A percentile compares a stretch with the other conserved stretches of the same genome.
Evolutionary conservation across 148 eudicot species (phyloP).

Genomic region (Vaccinium darrowii): DNA sequence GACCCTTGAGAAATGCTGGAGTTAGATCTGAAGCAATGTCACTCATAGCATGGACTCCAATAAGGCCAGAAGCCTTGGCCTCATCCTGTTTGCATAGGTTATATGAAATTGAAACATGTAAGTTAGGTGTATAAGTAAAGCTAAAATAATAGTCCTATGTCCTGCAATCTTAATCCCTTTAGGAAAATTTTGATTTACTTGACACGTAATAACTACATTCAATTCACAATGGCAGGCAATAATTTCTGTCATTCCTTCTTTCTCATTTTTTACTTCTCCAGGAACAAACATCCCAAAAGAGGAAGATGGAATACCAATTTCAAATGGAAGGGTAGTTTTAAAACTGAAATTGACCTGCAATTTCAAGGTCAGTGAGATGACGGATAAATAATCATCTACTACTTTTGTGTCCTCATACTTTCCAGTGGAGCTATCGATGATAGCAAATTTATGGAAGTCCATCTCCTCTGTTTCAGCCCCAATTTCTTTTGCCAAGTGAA

Average conservation of each 20-base stretch:
- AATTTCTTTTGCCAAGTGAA: slow-evolving; percentile 43
- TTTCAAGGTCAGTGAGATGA: slow-evolving; percentile 47
- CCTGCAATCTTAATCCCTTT: neutral
- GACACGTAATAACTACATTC: neutral
- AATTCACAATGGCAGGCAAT: neutral
- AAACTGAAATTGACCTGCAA: slow-evolving; percentile 38
- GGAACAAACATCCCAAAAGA: neutral
- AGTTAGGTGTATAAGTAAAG: neutral
- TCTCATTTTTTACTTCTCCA: neutral
- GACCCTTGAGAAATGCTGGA: slow-evolving; percentile 41
- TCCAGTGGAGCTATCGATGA: slow-evolving; percentile 40
- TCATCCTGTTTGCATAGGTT: slow-evolving; percentile 31
- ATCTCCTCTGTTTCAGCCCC: slow-evolving; percentile 46
- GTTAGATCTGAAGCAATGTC: slow-evolving; percentile 44
- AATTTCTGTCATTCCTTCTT: neutral
- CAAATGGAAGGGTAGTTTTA: neutral
- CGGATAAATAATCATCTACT: slow-evolving; percentile 48
- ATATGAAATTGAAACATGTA: neutral
- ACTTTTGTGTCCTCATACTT: slow-evolving; percentile 40
- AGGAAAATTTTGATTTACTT: neutral
- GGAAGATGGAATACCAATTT: neutral
- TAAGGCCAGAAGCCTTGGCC: slow-evolving; percentile 37
- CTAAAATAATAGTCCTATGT: neutral
- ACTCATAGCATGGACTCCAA: slow-evolving; percentile 49
- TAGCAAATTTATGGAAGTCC: slow-evolving; percentile 47